phyloP scores from a whole-genome alignment of 2,329 filamentous ascomycete genomes.

The Magnaporthiopsis rhizophila region DNA sequence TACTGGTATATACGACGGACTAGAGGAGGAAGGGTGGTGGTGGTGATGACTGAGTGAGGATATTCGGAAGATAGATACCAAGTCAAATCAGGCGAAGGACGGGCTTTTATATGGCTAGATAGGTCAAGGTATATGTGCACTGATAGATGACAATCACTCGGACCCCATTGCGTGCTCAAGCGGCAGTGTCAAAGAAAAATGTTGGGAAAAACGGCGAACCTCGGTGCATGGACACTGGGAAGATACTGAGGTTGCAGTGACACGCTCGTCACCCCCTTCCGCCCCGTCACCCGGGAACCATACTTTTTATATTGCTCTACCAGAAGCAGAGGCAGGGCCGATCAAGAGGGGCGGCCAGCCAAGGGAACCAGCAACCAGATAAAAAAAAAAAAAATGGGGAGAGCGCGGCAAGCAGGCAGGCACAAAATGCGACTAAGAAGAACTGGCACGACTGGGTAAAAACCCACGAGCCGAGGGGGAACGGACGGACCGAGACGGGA shows the following conservation, averaged over 20 bases:
- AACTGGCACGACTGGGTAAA: neutral
- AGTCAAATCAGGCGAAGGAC: neutral
- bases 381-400: neutral
- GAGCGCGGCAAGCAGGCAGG: neutral
- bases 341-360: neutral
- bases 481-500: neutral
- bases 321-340: too few species aligned
- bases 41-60: too few species aligned
- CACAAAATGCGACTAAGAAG: neutral
- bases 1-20: neutral
- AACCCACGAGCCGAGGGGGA: neutral
- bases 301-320: neutral
- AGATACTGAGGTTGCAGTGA: neutral
- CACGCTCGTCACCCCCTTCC: neutral
- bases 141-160: neutral
- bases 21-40: neutral
- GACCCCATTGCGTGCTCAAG: neutral
- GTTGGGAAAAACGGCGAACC: too few species aligned
- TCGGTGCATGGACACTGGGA: neutral
- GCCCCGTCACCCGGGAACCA: neutral
- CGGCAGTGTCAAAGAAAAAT: too few species aligned
- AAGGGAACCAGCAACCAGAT: neutral
- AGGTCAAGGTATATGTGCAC: neutral
- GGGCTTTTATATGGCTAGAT: neutral
- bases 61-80: neutral